phyloP scores from a whole-genome alignment of 192 early-diverging fungal species.

The Coemansia sp. region DNA sequence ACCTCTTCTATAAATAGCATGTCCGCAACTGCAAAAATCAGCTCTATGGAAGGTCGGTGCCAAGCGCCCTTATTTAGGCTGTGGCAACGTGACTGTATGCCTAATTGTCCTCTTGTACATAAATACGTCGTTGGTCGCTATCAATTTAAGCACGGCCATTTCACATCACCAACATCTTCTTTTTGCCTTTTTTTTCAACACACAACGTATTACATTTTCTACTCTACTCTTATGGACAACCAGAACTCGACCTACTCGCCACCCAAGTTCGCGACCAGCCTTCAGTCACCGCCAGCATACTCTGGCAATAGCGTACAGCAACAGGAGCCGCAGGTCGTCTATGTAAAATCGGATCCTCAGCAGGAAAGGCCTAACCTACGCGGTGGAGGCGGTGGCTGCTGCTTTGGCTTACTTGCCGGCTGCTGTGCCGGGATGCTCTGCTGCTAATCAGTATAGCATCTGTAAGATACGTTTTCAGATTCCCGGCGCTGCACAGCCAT shows the following conservation, averaged over 20 bases:
- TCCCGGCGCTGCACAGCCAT: neutral
- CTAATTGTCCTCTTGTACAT: neutral
- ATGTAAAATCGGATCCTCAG: constrained; percentile 22
- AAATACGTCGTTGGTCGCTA: neutral
- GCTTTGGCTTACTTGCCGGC: constrained; percentile 25
- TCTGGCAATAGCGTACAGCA: constrained; percentile 11
- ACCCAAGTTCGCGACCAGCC: neutral
- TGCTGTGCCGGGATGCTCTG: constrained; percentile 23
- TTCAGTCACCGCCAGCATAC: neutral
- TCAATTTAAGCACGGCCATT: neutral
- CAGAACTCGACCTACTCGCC: constrained; percentile 3
- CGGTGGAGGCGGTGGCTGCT: constrained; percentile 20
- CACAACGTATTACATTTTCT: neutral
- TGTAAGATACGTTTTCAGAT: neutral
- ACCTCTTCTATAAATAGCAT: neutral
- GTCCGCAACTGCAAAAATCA: neutral
- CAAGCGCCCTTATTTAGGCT: neutral
- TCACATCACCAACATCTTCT: neutral
- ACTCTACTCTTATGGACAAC: neutral
- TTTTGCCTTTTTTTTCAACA: neutral
- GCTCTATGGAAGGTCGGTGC: neutral
- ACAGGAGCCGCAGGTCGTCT: constrained; percentile 32
- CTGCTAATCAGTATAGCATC: constrained; percentile 11
- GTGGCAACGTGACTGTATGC: neutral
- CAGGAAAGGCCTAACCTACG: constrained; percentile 7